Conservation (phyloP, 2,329 filamentous ascomycete genomes). For the Colletotrichum camelliae region DNA sequence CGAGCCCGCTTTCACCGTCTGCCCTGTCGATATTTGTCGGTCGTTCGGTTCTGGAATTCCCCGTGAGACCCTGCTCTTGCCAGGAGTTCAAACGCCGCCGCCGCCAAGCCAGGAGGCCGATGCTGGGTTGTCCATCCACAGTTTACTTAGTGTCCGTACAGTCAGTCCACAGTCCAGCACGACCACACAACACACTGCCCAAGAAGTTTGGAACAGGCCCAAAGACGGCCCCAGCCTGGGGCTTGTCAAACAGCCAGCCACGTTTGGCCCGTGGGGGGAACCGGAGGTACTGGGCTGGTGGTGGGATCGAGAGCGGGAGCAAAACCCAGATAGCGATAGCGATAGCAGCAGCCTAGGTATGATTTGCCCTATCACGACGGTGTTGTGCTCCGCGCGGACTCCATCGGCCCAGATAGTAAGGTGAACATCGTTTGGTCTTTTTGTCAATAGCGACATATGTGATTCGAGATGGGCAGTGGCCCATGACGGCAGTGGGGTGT, state of each 20-base stretch:
- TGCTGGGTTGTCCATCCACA: neutral
- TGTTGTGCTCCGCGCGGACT: neutral
- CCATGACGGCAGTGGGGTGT: neutral
- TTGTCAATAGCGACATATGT: neutral
- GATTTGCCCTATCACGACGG: neutral
- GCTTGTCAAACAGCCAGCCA: neutral
- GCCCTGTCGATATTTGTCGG: slow-evolving; percentile 22
- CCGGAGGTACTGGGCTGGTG: neutral
- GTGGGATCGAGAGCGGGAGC: neutral
- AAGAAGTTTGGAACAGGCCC: neutral
- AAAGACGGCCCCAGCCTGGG: neutral
- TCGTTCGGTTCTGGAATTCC: slow-evolving; percentile 18
- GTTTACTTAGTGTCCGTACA: neutral
- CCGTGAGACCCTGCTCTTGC: slow-evolving; percentile 11
- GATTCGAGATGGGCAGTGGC: neutral
- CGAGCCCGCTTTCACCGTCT: slow-evolving; percentile 1
- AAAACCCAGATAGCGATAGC: neutral
- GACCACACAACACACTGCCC: neutral
- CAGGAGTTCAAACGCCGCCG: neutral
- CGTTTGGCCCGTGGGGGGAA: neutral
- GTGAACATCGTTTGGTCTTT: neutral
- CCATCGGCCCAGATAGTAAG: slow-evolving; percentile 1
- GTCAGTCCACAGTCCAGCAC: neutral
- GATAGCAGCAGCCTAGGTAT: neutral
- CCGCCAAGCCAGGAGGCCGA: neutral